Percentiles rank a stretch among this genome's conserved stretches.
phyloP scores from a whole-genome alignment of 768 basidiomycete species.

The Pleurotus djamor region DNA sequence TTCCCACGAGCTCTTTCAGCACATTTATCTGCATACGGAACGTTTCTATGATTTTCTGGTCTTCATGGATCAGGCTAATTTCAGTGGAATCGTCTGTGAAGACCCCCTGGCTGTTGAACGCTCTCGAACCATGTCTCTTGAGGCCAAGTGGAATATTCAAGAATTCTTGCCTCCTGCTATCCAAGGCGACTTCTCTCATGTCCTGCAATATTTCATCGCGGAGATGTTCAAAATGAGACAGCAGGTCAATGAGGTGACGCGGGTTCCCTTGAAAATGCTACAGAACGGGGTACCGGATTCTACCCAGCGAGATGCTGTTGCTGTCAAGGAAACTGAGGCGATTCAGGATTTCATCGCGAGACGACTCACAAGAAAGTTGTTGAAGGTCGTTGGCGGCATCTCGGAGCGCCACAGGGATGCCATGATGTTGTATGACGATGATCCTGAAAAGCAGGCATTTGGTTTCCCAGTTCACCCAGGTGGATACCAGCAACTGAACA shows the following conservation, averaged over 20 bases:
- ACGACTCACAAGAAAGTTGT: slow-evolving; percentile 76
- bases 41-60: slow-evolving; percentile 92
- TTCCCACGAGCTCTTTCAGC: slow-evolving; percentile 93
- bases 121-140: slow-evolving; percentile 66
- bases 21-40: slow-evolving; percentile 82
- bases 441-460: slow-evolving; percentile 49
- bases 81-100: slow-evolving; percentile 85
- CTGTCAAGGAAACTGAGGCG: slow-evolving; percentile 64
- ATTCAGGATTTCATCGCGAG: slow-evolving; percentile 77
- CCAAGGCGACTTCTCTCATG: slow-evolving; percentile 70
- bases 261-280: slow-evolving; percentile 72
- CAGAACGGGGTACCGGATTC: slow-evolving; percentile 60
- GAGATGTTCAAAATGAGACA: slow-evolving; percentile 79
- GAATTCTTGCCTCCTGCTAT: slow-evolving; percentile 83
- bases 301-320: slow-evolving; percentile 65
- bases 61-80: slow-evolving; percentile 95
- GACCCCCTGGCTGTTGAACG: slow-evolving; percentile 69
- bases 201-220: slow-evolving; percentile 81
- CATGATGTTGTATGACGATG: slow-evolving; percentile 42
- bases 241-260: slow-evolving; percentile 51
- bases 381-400: slow-evolving; percentile 65
- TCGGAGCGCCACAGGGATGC: slow-evolving; percentile 62
- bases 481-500: slow-evolving; percentile 72
- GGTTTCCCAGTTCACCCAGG: slow-evolving; percentile 88
- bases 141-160: slow-evolving; percentile 93